Conservation (phyloP, 768 basidiomycete species). For the Phlebiopsis gigantea region DNA sequence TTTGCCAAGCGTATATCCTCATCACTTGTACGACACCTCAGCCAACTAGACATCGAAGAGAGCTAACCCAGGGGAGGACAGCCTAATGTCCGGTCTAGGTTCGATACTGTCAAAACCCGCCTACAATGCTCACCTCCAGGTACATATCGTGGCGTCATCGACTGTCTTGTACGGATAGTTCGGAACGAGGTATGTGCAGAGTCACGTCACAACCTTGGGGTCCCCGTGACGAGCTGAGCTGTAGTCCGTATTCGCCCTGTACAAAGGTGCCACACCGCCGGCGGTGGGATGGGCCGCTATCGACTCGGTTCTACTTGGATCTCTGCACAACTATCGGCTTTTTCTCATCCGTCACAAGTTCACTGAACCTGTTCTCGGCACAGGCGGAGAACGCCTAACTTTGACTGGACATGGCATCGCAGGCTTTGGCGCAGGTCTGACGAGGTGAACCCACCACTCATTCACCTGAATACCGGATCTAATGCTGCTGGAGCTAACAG, state of each 20-base stretch:
- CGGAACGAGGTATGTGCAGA: slow-evolving; percentile 46
- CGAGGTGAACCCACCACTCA: slow-evolving; percentile 42
- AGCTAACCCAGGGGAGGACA: too few species aligned
- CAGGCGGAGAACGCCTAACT: slow-evolving; percentile 46
- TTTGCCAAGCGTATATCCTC: not conserved
- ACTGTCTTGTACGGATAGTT: slow-evolving; percentile 52
- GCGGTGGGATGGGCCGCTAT: slow-evolving; percentile 70
- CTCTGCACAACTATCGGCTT: slow-evolving; percentile 68
- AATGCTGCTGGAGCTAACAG: slow-evolving; percentile 29
- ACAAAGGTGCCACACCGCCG: slow-evolving; percentile 72
- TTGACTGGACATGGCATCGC: slow-evolving; percentile 60
- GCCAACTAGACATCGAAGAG: too few species aligned
- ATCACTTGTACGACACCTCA: not conserved
- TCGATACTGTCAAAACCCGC: slow-evolving; percentile 71
- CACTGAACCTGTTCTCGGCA: slow-evolving; percentile 44
- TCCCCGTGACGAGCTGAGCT: not conserved
- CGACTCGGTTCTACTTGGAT: slow-evolving; percentile 65
- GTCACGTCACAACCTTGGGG: not conserved
- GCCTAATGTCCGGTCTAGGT: slow-evolving; percentile 30
- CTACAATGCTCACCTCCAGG: slow-evolving; percentile 65
- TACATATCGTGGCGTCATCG: slow-evolving; percentile 56
- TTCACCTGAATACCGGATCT: not conserved
- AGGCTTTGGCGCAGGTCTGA: slow-evolving; percentile 63
- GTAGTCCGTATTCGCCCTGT: slow-evolving; percentile 59
- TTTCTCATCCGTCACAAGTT: slow-evolving; percentile 47